Base-by-base conservation (phyloP, 2,329 filamentous ascomycete species). In the Penicillium sp. region DNA sequence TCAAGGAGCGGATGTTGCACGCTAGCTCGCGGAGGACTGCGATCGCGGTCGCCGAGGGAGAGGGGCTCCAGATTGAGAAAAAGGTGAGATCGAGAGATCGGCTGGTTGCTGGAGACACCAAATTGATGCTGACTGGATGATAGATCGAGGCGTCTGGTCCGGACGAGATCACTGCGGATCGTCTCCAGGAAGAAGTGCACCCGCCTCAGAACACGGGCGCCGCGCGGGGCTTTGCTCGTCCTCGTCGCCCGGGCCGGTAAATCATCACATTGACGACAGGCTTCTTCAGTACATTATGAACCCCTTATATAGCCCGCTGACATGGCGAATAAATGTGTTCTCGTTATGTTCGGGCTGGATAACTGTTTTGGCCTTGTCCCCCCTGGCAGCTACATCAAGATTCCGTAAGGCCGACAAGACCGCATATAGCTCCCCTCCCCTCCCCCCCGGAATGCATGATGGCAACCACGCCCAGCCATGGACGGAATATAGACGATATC, bases 1-100 rank as follows among this genome's bases (percentile, higher is more conserved):
- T 87, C 66, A 86, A 84, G 70, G 83, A 86, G 68, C 76, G 84
- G 49, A 87, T 87, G 84, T 62, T 87, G 52, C 85, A 86, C 68
- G 83, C 84, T 20, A 83, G 81, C 47, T 81, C 79, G 52, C 78
- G 83, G 61, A 74, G 75, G 23, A 76, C 77, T 56, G 80, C 81
- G n/a, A 72, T 86, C 23, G 63, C 67, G 21, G 55, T 81, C 50
- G 83, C 83, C 17, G 79, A 83, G 42, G 76, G 79, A 41, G 79
- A 80, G 21, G 83, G 84, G 5, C 63, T 86, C 49, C 78, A 78
- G 58, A 75, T 87, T 32, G 73, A 75, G 49, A 85, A 84, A 72
- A 83, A 80, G 69, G 77, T 79, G 62, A 42, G 39, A 42, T n/a
- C n/a, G 23, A 13, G 4, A 29, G 39, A 8, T 29, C 26, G n/a